Evolutionary conservation across 768 basidiomycete species (phyloP), one percentile per base, ranked within the genome.

Genomic region (Mycena epipterygia): DNA sequence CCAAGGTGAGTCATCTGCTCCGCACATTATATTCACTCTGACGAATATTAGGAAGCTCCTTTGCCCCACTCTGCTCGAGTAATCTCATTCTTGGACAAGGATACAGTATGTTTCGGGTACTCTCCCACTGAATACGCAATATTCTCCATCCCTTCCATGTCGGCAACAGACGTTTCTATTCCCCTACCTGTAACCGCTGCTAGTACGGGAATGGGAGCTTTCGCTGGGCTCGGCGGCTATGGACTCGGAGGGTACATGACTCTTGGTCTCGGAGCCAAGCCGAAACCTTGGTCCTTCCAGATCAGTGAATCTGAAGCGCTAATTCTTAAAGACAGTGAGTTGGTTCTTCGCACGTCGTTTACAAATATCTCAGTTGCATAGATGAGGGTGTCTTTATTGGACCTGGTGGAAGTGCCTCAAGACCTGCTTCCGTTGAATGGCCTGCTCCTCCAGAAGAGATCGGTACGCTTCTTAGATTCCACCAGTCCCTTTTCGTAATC

Each of bases 41-140:
- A 71, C 49, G 19, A 25, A 14, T n/a, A 32, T 19, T 68, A 97
- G 94, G 97, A 99, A 87, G 83, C 90, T 4, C 75, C 85, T 0
- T 84, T 98, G 5, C 94, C 97, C 16, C 97, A 99, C 78, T 96
- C 96, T 12, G 92, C 98, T n/a, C 89, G 98, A 44, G 85, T 88
- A 0, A 91, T 98, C 57, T 84, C 91, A 3, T 97, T 98, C 78
- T 80, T 95, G 57, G 84, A 89, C 68, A 75, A 87, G 7, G 85
- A 90, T 29, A 84, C 84, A 1, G 84, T 88, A 12, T 92, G 93
- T 73, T 90, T 96, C 71, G 94, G 93, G 0, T 96, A 96, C 79
- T 89, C 93, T n/a, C 85, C 89, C 0, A 89, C 92, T 0, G 93
- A 94, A 72, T 89, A 92, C 78, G 93, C 91, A 0, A 80, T 96